A percentile compares a stretch with the other conserved stretches of the same genome.
These are phyloP conservation scores for Lactuca saligna DNA, from an alignment of 129 eudicot genomes.

Conservation along the genomic window DNA sequence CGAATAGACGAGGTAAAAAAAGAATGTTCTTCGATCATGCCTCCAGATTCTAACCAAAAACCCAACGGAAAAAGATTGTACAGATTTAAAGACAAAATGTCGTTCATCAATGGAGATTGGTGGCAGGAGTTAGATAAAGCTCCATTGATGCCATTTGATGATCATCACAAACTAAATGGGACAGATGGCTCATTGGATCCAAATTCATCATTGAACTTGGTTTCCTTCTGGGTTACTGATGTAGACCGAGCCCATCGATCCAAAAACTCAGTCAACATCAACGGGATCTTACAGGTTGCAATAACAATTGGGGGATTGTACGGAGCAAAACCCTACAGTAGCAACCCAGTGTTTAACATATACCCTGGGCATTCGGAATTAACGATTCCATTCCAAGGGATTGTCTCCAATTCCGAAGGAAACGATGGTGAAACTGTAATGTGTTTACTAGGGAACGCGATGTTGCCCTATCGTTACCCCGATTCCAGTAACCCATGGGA, in stretches of 20 bases:
- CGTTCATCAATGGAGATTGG: conserved; percentile 92
- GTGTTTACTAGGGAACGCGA: conserved; percentile 77
- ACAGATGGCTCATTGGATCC: conserved; percentile 23
- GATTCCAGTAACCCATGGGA: conserved; percentile 80
- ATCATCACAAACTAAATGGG: conserved; percentile 33
- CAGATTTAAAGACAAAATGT: conserved; percentile 51
- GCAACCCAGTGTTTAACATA: conserved; percentile 49
- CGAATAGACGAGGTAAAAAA: conserved; percentile 63
- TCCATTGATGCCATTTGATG: conserved; percentile 82
- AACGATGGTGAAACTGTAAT: conserved; percentile 61
- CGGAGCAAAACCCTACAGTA: conserved; percentile 44
- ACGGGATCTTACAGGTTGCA: conserved; percentile 60
- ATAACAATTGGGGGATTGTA: conserved; percentile 49
- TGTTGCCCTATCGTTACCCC: conserved; percentile 74
- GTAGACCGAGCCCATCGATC: conserved; percentile 56
- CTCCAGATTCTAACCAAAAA: conserved; percentile 46
- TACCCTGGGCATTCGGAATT: conserved; percentile 71
- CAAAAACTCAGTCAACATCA: conserved; percentile 50
- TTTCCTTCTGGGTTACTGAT: conserved; percentile 76
- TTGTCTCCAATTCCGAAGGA: conserved; percentile 56
- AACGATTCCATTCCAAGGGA: conserved; percentile 62
- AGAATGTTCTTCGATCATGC: conserved; percentile 50
- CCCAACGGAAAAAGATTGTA: conserved; percentile 44
- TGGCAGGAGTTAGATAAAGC: conserved; percentile 60
- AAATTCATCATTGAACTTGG: conserved; percentile 51